Base-by-base conservation (phyloP, 768 basidiomycete species). In the Phylloporus arenicola region DNA sequence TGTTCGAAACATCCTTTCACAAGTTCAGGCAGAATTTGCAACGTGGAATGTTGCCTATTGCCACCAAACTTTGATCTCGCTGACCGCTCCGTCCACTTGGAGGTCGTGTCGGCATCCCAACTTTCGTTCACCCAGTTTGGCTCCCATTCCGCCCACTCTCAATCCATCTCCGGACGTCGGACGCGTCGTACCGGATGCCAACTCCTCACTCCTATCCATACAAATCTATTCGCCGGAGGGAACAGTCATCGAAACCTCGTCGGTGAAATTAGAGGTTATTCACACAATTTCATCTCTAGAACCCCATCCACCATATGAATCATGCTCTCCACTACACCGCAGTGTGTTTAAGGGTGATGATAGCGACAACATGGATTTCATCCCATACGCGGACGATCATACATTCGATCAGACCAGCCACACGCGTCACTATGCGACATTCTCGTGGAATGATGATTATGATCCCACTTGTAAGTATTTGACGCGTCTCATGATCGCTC, bases 351-450 rank as follows among this genome's bases (percentile, higher is more conserved):
- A 70, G 16, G 83, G 80, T 4, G 84, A 86, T 52, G 85, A 86
- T 51, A 67, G 78, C 6, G 69, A 73, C 51, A 63, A 68, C 19
- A 75, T 86, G 72, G 70, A 72, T 3, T 88, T 85, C 60, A 64
- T 85, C 6, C 84, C 84, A 2, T 79, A 79, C 46, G 71, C 77
- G 0, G 84, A 88, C 57, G 84, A 87, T 39, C 72, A 74, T 3
- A 57, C 42, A 0, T 88, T 88, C 54, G 56, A 79, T 44, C 65
- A 62, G 30, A 27, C 40, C 3, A 57, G 45, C 14, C 77, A 84
- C 54, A 57, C 66, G 3, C 46, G 58, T 13, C 70, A 76, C 5
- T 77, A 84, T 61, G 61, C 58, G 9, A 59, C 61, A 2, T 70
- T 81, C 45, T 73, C 74, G 0, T 88, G 86, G 86, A 74, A 80